Evolutionary conservation across 2,329 filamentous ascomycete species (phyloP).

Genomic region (Neofusicoccum umdonicola): DNA sequence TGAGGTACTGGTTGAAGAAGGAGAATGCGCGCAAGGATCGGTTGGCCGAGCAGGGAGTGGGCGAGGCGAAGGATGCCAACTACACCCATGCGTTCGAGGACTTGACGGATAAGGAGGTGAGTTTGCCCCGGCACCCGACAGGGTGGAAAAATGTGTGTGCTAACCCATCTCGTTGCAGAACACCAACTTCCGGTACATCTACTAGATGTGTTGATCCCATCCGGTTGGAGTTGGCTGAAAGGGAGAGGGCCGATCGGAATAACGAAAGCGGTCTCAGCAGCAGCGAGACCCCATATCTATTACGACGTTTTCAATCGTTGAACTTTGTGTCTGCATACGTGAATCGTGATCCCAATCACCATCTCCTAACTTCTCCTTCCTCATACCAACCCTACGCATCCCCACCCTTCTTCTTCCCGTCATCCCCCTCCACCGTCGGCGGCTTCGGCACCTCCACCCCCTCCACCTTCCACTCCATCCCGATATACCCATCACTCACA

Average conservation of each 20-base stretch:
- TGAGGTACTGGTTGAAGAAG: conserved; percentile 57
- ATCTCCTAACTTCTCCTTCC: not conserved
- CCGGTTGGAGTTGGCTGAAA: not conserved
- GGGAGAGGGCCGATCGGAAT: not conserved
- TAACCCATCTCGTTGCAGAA: conserved; percentile 37
- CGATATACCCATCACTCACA: conserved; percentile 84
- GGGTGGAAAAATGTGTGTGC: not conserved
- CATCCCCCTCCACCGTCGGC: conserved; percentile 26
- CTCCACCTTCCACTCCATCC: conserved; percentile 62
- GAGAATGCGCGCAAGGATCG: conserved; percentile 61
- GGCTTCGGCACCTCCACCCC: conserved; percentile 51
- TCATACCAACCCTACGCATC: not conserved
- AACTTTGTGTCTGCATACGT: not conserved
- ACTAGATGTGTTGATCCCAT: conserved; percentile 28
- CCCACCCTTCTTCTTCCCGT: conserved; percentile 20
- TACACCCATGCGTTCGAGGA: conserved; percentile 60
- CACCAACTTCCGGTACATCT: conserved; percentile 58
- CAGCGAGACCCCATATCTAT: not conserved
- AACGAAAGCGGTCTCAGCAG: not conserved
- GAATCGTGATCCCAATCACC: not conserved
- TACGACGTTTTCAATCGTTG: not conserved
- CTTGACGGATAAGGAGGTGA: conserved; percentile 56
- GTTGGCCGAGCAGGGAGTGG: conserved; percentile 42
- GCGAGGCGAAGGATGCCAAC: conserved; percentile 40
- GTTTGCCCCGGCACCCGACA: not conserved